Percentiles rank a stretch among this genome's conserved stretches.
phyloP scores from a whole-genome alignment of 768 basidiomycete genomes.

The Suillus tomentosus region DNA sequence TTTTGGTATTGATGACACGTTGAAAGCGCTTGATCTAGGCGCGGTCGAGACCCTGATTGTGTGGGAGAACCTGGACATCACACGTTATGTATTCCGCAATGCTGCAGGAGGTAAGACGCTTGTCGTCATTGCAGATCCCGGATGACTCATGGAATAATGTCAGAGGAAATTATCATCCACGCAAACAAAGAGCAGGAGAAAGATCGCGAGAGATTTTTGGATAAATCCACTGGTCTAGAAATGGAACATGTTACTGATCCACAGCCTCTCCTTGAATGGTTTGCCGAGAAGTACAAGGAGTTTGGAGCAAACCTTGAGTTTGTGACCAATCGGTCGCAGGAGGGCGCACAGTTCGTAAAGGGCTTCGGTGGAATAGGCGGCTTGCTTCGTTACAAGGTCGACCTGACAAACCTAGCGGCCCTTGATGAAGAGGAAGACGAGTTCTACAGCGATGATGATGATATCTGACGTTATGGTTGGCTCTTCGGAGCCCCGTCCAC shows the following conservation, averaged over 20 bases:
- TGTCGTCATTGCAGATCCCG: slow-evolving; percentile 4
- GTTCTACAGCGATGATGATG: slow-evolving; percentile 76
- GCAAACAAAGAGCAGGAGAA: slow-evolving; percentile 82
- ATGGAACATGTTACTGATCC: slow-evolving; percentile 91
- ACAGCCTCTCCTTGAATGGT: slow-evolving; percentile 93
- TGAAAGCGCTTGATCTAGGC: slow-evolving; percentile 95
- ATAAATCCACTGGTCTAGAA: slow-evolving; percentile 92
- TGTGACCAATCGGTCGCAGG: slow-evolving; percentile 94
- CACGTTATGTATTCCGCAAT: slow-evolving; percentile 85
- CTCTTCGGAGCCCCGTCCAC: slow-evolving; percentile 79
- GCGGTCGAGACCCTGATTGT: slow-evolving; percentile 97
- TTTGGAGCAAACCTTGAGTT: slow-evolving; percentile 97
- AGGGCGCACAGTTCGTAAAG: slow-evolving; percentile 97
- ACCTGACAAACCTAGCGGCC: slow-evolving; percentile 78
- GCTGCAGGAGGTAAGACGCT: slow-evolving; percentile 75
- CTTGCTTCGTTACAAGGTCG: slow-evolving; percentile 95
- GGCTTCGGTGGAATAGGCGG: slow-evolving; percentile 99
- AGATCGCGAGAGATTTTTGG: slow-evolving; percentile 91
- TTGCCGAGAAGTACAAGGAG: slow-evolving; percentile 97
- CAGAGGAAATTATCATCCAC: slow-evolving; percentile 86
- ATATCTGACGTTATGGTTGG: slow-evolving; percentile 85
- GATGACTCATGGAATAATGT: background rate
- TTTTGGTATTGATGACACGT: slow-evolving; percentile 95
- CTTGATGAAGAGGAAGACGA: slow-evolving; percentile 83
- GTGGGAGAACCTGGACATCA: slow-evolving; percentile 96